These are phyloP conservation scores for Cinnamomum micranthum DNA, from an alignment of 164 flowering plant genomes.

Conservation along the genomic window DNA sequence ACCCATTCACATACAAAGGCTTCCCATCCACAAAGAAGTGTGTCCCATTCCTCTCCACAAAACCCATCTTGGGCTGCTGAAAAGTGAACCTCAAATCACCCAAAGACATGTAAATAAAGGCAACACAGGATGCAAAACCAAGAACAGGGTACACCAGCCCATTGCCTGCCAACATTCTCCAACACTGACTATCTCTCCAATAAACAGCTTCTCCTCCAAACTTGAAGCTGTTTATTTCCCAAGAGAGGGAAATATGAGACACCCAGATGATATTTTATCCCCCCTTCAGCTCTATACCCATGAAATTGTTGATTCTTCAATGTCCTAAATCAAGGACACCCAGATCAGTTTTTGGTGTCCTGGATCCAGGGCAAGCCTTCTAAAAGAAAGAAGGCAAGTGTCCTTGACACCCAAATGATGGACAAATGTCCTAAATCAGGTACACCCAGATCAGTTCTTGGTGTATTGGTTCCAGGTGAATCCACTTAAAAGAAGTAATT, in stretches of 20 bases:
- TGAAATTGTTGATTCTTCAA: neutral
- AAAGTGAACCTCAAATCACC: slow-evolving; percentile 35
- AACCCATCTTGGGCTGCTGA: slow-evolving; percentile 35
- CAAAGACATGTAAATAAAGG: slow-evolving; percentile 63
- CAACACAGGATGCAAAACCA: slow-evolving; percentile 63
- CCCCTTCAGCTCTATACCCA: neutral
- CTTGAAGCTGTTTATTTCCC: too few species aligned
- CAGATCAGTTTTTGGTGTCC: slow-evolving; percentile 2
- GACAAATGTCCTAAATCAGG: neutral
- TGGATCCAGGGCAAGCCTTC: neutral
- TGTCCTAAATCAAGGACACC: slow-evolving; percentile 1
- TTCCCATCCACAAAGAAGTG: slow-evolving; percentile 67
- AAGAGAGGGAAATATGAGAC: neutral
- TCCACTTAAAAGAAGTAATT: neutral
- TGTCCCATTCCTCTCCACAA: slow-evolving; percentile 70
- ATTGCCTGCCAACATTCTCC: slow-evolving; percentile 41
- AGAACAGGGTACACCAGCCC: slow-evolving; percentile 53
- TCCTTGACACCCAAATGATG: neutral
- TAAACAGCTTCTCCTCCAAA: neutral
- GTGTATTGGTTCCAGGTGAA: too few species aligned
- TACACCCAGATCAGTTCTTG: neutral
- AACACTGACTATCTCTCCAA: neutral
- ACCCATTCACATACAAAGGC: slow-evolving; percentile 16
- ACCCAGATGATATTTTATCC: slow-evolving; percentile 5
- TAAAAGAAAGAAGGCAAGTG: neutral